Evolutionary conservation across 2,329 filamentous ascomycete species (phyloP).

Genomic region (Atkinsonella texensis): DNA sequence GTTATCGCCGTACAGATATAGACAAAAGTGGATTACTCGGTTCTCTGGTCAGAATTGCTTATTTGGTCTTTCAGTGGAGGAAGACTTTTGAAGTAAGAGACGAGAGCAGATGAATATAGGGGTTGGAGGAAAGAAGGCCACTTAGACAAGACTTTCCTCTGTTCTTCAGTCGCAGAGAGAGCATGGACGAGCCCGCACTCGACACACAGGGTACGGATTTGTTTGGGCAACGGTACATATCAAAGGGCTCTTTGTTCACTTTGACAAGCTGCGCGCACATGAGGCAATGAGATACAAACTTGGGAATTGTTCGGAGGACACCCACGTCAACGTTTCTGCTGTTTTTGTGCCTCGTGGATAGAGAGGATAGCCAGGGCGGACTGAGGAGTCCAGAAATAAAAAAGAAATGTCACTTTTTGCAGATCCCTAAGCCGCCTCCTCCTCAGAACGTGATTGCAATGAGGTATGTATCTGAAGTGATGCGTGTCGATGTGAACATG

Average conservation of each 20-base stretch:
- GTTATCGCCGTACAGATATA: conserved; percentile 38
- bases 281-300: neutral
- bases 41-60: conserved; percentile 36
- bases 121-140: conserved; percentile 20
- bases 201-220: conserved; percentile 25
- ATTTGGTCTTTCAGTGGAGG: conserved; percentile 19
- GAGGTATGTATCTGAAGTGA: neutral
- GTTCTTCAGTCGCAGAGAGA: conserved; percentile 19
- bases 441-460: neutral
- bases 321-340: neutral
- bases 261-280: conserved; percentile 10
- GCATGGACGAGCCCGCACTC: conserved; percentile 25
- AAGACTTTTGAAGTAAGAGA: conserved; percentile 13
- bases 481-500: neutral
- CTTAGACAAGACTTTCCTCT: conserved; percentile 22
- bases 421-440: neutral
- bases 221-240: conserved; percentile 20
- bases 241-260: conserved; percentile 16
- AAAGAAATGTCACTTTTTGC: conserved; percentile 11
- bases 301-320: neutral
- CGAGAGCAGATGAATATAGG: conserved; percentile 21
- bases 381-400: conserved; percentile 27
- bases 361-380: conserved; percentile 24
- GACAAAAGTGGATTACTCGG: conserved; percentile 57
- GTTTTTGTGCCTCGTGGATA: conserved; percentile 11